A percentile compares a stretch with the other conserved stretches of the same genome.
Evolutionary conservation across 2,329 filamentous ascomycete genomes (phyloP).

Genomic region (Penicillium sp.): DNA sequence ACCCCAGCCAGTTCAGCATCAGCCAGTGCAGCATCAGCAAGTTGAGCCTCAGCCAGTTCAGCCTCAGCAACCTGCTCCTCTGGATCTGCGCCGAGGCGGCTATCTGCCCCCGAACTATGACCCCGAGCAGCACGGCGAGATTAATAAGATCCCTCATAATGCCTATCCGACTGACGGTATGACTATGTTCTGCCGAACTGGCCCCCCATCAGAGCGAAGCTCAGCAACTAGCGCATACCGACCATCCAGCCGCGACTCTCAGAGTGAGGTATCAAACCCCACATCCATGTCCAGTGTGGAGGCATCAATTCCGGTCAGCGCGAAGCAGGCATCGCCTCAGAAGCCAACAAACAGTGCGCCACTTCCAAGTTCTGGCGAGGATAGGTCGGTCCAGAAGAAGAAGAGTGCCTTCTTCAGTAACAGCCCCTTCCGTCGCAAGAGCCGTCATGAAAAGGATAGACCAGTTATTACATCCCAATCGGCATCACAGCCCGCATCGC

Average conservation of each 20-base stretch:
- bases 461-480: slow-evolving; percentile 22
- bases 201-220: slow-evolving; percentile 64
- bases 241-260: slow-evolving; percentile 78
- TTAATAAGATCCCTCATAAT: slow-evolving; percentile 75
- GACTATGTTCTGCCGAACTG: slow-evolving; percentile 90
- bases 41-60: slow-evolving; percentile 5
- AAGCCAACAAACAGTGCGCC: slow-evolving; percentile 52
- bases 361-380: slow-evolving; percentile 49
- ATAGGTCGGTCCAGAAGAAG: slow-evolving; percentile 64
- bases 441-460: slow-evolving; percentile 66
- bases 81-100: slow-evolving; percentile 39
- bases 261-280: slow-evolving; percentile 84
- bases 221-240: slow-evolving; percentile 64
- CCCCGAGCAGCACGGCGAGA: slow-evolving; percentile 60
- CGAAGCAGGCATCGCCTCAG: slow-evolving; percentile 63
- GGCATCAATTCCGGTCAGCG: slow-evolving; percentile 61
- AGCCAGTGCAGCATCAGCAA: slow-evolving; percentile 16
- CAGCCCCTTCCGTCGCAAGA: slow-evolving; percentile 89
- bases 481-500: slow-evolving; percentile 26
- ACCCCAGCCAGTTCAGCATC: background rate
- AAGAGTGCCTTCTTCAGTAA: slow-evolving; percentile 89
- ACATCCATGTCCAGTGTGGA: slow-evolving; percentile 87
- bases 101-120: slow-evolving; percentile 46
- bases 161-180: slow-evolving; percentile 93
- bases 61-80: slow-evolving; percentile 33